Conservation (phyloP, 2,329 filamentous ascomycete species). For the Fusarium tupiense region DNA sequence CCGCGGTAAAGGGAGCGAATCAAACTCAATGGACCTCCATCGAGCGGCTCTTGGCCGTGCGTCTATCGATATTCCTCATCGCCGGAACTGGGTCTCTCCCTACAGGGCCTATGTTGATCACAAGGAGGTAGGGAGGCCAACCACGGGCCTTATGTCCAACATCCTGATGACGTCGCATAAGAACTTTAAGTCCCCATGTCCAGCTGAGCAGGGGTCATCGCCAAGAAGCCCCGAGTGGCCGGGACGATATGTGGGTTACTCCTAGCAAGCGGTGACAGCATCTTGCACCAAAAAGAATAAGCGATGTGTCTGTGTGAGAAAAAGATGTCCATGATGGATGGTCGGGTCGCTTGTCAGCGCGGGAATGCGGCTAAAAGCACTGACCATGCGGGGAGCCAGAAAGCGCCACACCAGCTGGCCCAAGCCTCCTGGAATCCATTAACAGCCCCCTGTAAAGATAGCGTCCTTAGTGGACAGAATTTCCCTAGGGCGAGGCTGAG, state of each 20-base stretch:
- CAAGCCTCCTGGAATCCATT: slow-evolving; percentile 11
- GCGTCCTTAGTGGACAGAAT: slow-evolving; percentile 21
- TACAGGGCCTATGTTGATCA: slow-evolving; percentile 13
- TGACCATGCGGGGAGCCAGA: slow-evolving; percentile 19
- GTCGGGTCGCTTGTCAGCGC: slow-evolving; percentile 31
- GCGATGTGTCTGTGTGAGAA: not conserved
- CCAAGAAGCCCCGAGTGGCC: slow-evolving; percentile 20
- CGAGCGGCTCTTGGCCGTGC: slow-evolving; percentile 15
- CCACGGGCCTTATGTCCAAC: not conserved
- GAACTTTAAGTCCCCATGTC: slow-evolving; percentile 30
- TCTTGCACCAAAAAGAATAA: not conserved
- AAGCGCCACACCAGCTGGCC: slow-evolving; percentile 3
- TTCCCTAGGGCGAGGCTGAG: slow-evolving; percentile 37
- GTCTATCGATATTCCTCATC: not conserved
- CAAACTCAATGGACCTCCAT: not conserved
- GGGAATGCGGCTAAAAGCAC: slow-evolving; percentile 35
- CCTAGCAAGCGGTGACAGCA: slow-evolving; percentile 9
- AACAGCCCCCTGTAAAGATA: slow-evolving; percentile 22
- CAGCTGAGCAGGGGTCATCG: slow-evolving; percentile 36
- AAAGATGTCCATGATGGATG: not conserved
- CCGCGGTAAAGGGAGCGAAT: slow-evolving; percentile 29
- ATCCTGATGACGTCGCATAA: slow-evolving; percentile 21
- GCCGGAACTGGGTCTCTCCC: not conserved
- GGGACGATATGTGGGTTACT: slow-evolving; percentile 5
- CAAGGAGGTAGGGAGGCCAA: slow-evolving; percentile 22